Conservation (phyloP, 148 eudicot species). For the Gaultheria prostrata region DNA sequence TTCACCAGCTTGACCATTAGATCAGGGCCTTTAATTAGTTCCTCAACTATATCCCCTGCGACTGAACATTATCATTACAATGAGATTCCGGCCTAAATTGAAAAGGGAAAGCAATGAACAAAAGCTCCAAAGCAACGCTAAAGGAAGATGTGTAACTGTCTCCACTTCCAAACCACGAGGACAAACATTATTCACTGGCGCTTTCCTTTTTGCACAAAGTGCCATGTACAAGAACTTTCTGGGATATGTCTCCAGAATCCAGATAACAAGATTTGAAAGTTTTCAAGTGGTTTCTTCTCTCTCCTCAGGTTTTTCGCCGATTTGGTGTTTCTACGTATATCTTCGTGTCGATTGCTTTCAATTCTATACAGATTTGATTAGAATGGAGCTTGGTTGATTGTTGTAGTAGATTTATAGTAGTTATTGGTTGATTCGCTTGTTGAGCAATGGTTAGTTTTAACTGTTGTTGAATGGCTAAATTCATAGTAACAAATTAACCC, state of each 20-base stretch:
- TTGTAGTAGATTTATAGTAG: background rate
- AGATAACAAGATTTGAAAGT: background rate
- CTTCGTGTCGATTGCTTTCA: background rate
- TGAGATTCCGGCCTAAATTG: background rate
- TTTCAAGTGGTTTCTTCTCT: background rate
- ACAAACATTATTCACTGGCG: background rate
- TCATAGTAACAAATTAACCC: background rate
- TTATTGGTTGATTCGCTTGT: background rate
- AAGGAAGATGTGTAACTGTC: background rate
- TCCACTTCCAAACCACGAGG: background rate
- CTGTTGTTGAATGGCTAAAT: background rate
- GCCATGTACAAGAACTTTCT: background rate
- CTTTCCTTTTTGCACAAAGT: background rate
- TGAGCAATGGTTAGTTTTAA: background rate
- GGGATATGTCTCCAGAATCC: background rate
- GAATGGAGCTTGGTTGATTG: background rate
- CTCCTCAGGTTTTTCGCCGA: background rate
- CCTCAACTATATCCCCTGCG: background rate
- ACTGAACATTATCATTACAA: background rate
- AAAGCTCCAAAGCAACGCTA: background rate
- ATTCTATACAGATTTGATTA: background rate
- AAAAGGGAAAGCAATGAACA: background rate
- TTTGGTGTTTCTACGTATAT: background rate
- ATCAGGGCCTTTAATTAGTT: background rate
- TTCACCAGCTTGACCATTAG: background rate